Base-by-base conservation (phyloP, 2,329 filamentous ascomycete species). In the Botrytis byssoidea region DNA sequence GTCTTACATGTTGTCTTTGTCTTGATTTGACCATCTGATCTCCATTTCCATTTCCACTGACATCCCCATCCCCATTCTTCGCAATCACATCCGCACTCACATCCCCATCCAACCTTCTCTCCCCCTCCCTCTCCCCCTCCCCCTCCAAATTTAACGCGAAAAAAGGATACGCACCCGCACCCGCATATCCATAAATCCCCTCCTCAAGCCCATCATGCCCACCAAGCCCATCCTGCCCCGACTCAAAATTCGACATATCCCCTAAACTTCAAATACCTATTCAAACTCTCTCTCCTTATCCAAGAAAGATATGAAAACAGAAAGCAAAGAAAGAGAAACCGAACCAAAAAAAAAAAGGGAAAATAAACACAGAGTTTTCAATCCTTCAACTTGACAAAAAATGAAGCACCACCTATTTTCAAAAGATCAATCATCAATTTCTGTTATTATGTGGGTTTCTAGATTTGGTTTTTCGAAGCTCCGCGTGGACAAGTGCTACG, bases 161-260 rank as follows among this genome's bases (percentile, higher is more conserved):
- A 57, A 29, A 29, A 18, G 51, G 51, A 57, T 57, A 57, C 1
- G 51, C n/a, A 18, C 14, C n/a, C 1, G 51, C n/a, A 18, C 14
- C 14, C 4, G 3, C n/a, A 2, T 29, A 57, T 29, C 51, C 51
- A 57, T 8, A 57, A 1, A 18, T 57, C 1, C 51, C 51, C n/a
- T 29, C 51, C 29, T 57, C 51, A 0, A 2, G 9, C 37, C 9
- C 37, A 40, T 40, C 37, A 40, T 18, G 5, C 1, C 14, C 51
- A 55, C 29, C 51, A 1, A 8, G 5, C 1, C 14, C 51, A 57
- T 29, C 51, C 0, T 18, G n/a, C 1, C 14, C n/a, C 0, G n/a
- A 4, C 14, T 16, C 29, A 1, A 32, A 57, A 29, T 57, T 57
- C 2, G n/a, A 29, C 51, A 57, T 57, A 51, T 10, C 20, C n/a